Evolutionary conservation across 2,329 filamentous ascomycete genomes (phyloP).

Genomic region (Fonsecaea pugnacius): DNA sequence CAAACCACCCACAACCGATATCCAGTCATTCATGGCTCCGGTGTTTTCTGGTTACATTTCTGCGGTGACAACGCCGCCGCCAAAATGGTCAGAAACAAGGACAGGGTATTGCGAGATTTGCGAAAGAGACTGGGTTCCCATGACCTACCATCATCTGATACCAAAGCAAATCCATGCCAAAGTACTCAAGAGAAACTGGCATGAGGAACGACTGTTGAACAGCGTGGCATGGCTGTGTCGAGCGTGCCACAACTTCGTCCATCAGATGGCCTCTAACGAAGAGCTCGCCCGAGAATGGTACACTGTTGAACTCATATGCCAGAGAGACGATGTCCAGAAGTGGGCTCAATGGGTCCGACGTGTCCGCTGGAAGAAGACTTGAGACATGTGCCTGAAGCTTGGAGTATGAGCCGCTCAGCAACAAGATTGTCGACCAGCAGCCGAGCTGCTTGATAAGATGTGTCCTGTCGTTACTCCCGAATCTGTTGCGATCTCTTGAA

Average conservation of each 20-base stretch:
- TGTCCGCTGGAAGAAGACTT: constrained; percentile 72
- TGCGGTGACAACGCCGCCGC: constrained; percentile 64
- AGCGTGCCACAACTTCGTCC: constrained; percentile 82
- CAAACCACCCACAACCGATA: constrained; percentile 47
- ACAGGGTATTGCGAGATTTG: constrained; percentile 74
- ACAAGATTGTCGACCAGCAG: neutral
- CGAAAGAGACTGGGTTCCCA: constrained; percentile 70
- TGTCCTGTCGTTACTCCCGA: neutral
- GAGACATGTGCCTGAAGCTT: constrained; percentile 14
- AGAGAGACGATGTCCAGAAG: constrained; percentile 70
- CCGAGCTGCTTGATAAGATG: neutral
- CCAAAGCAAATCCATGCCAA: constrained; percentile 78
- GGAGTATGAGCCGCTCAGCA: neutral
- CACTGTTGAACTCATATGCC: constrained; percentile 72
- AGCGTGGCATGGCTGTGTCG: constrained; percentile 86
- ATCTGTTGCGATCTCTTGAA: neutral
- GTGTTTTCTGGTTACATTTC: constrained; percentile 67
- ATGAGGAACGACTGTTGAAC: constrained; percentile 72
- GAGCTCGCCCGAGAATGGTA: constrained; percentile 74
- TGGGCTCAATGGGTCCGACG: constrained; percentile 75
- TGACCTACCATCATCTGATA: constrained; percentile 86
- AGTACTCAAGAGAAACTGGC: constrained; percentile 77
- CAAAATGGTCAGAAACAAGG: constrained; percentile 64
- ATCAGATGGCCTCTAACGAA: constrained; percentile 75
- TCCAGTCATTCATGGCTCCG: constrained; percentile 64